Evolutionary conservation across 2,329 filamentous ascomycete species (phyloP).

Genomic region (Reticulascus tulasneorum): DNA sequence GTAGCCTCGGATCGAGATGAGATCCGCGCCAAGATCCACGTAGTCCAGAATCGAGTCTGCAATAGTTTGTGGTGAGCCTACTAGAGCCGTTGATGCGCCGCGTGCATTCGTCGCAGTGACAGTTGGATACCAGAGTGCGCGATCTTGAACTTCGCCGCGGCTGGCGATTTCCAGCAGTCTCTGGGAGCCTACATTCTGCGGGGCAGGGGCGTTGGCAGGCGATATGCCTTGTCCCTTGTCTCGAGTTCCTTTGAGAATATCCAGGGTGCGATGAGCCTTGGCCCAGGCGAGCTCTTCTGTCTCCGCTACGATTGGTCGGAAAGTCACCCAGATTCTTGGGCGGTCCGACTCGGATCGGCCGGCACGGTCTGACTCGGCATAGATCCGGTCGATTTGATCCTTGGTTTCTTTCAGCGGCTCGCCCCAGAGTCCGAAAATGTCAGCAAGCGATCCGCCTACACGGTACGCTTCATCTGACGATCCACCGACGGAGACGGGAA

Average conservation of each 20-base stretch:
- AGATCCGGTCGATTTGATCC: slow-evolving; percentile 58
- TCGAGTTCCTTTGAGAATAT: slow-evolving; percentile 41
- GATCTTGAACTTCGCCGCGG: slow-evolving; percentile 54
- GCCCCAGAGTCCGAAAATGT: slow-evolving; percentile 63
- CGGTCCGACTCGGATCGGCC: slow-evolving; percentile 51
- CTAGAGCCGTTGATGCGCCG: slow-evolving; percentile 55
- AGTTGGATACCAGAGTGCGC: slow-evolving; percentile 60
- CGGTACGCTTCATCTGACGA: slow-evolving; percentile 57
- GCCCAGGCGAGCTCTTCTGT: slow-evolving; percentile 60
- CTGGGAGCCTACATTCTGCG: slow-evolving; percentile 58
- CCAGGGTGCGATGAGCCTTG: slow-evolving; percentile 54
- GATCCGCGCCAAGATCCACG: slow-evolving; percentile 49
- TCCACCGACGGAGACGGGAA: slow-evolving; percentile 56
- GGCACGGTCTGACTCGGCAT: slow-evolving; percentile 53
- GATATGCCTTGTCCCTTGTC: slow-evolving; percentile 27
- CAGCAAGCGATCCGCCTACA: slow-evolving; percentile 52
- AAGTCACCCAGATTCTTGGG: slow-evolving; percentile 61
- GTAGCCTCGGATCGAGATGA: slow-evolving; percentile 59
- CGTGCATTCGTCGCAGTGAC: slow-evolving; percentile 57
- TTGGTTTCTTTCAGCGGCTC: slow-evolving; percentile 61
- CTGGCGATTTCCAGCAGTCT: slow-evolving; percentile 54
- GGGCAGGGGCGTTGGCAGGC: slow-evolving; percentile 23
- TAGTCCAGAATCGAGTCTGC: slow-evolving; percentile 54
- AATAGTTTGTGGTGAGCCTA: slow-evolving; percentile 50
- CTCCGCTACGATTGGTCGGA: slow-evolving; percentile 57